A percentile compares a stretch with the other conserved stretches of the same genome.
These are phyloP conservation scores for Tephrocybe rancida DNA, from an alignment of 768 basidiomycete genomes.

Conservation along the genomic window DNA sequence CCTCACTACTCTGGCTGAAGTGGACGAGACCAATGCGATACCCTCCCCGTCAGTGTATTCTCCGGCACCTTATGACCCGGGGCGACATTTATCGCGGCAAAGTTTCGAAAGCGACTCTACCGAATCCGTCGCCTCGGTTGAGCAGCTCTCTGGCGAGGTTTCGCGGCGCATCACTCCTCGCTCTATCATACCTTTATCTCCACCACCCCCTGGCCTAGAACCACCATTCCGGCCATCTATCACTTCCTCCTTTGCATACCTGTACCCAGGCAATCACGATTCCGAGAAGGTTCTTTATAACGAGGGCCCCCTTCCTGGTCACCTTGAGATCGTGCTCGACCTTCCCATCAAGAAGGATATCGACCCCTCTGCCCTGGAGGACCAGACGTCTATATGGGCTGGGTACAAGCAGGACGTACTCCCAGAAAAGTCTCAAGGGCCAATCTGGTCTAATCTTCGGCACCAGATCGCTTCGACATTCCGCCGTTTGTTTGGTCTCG, in stretches of 20 bases:
- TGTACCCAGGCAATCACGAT: not conserved
- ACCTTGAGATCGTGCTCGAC: constrained; percentile 16
- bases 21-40: not conserved
- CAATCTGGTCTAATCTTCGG: constrained; percentile 51
- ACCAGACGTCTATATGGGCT: constrained; percentile 47
- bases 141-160: constrained; percentile 4
- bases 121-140: constrained; percentile 9
- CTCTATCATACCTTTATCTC: constrained; percentile 4
- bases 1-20: not conserved
- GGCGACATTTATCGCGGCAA: not conserved
- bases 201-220: not conserved
- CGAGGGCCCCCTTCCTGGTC: not conserved
- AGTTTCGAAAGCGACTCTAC: constrained; percentile 5
- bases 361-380: constrained; percentile 22
- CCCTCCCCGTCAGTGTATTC: constrained; percentile 10
- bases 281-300: not conserved
- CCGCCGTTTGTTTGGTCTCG: constrained; percentile 58
- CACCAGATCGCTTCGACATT: constrained; percentile 59
- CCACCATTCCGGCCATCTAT: not conserved
- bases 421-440: constrained; percentile 53
- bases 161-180: constrained; percentile 10
- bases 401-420: constrained; percentile 53
- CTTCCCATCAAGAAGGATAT: constrained; percentile 20
- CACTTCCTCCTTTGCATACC: constrained; percentile 2
- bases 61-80: not conserved